Evolutionary conservation across 2,329 filamentous ascomycete species (phyloP), one percentile per base, ranked within the genome.

Genomic region (Trichoderma citrinoviride): DNA sequence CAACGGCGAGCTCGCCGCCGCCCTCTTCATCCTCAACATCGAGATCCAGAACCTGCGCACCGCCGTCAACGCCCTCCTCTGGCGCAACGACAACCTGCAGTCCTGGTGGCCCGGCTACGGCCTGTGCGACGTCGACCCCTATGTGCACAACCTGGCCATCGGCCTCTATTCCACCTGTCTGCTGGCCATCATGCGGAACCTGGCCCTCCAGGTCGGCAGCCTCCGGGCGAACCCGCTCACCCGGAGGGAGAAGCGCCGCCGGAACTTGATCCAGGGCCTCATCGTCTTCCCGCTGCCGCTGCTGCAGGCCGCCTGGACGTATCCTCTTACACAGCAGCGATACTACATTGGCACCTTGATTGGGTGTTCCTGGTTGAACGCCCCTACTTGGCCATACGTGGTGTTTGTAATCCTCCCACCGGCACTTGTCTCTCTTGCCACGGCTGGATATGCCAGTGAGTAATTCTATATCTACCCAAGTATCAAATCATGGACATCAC

Each of bases 241-340:
- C 1, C 67, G 72, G 19, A 68, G 66, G 4, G 83, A 86, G 74
- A 78, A 73, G 64, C 75, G 75, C 15, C 74, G 75, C 1, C 77
- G 79, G 23, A 79, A 78, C 60, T 64, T 82, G 8, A 65, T 80
- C 6, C 84, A 87, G 68, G 79, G 80, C 4, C 74, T 83, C 66
- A 79, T 86, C 75, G 83, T 87, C 67, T 85, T 87, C 61, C 79
- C 83, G 1, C 65, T 84, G 3, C 84, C 84, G 0, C 8, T 84
- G 15, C 33, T 86, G 41, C 82, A 86, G 74, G 64, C 82, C 7
- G 70, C 76, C 8, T 78, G 83, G 71, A 81, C 80, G 0, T 83
- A 79, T 71, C 81, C 83, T 19, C 73, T 82, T 15, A 75, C 81
- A 4, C 70, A 74, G 1, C 77, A 82, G 63, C 77, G 85, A 23